Conservation (phyloP, 31 red algal genomes). For the Asparagopsis taxiformis region DNA sequence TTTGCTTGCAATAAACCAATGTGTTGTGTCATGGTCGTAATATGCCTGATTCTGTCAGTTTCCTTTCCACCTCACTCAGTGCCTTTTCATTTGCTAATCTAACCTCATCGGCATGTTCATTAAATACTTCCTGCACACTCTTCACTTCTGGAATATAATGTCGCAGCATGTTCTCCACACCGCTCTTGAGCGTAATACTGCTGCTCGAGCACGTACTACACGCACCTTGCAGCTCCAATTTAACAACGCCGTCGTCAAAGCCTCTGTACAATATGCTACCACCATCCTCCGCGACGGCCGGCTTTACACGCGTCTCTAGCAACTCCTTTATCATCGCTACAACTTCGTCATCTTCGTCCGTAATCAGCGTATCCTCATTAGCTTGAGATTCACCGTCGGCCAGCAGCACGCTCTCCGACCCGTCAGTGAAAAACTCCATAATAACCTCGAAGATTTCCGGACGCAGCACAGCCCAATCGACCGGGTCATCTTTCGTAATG, state of each 20-base stretch:
- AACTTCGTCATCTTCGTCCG: slow-evolving; percentile 79
- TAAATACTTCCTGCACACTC: slow-evolving; percentile 66
- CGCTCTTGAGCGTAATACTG: slow-evolving; percentile 92
- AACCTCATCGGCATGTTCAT: slow-evolving; percentile 20
- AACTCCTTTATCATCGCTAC: slow-evolving; percentile 99
- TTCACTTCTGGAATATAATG: slow-evolving; percentile 98
- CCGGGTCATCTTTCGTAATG: slow-evolving; percentile 71
- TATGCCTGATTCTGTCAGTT: slow-evolving; percentile 29
- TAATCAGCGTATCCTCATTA: slow-evolving; percentile 61
- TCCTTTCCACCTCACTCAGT: slow-evolving; percentile 33
- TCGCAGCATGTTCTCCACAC: slow-evolving; percentile 96
- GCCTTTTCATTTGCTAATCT: slow-evolving; percentile 33
- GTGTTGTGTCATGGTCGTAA: slow-evolving; percentile 9
- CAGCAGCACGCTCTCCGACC: slow-evolving; percentile 9
- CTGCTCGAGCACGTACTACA: slow-evolving; percentile 83
- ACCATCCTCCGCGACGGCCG: slow-evolving; percentile 95
- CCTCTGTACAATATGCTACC: slow-evolving; percentile 88
- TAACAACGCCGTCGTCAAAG: slow-evolving; percentile 83
- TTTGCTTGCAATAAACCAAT: neutral
- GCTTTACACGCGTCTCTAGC: slow-evolving; percentile 91
- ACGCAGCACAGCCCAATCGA: slow-evolving; percentile 76
- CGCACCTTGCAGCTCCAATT: slow-evolving; percentile 88
- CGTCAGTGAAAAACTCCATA: slow-evolving; percentile 76
- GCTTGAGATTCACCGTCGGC: slow-evolving; percentile 3
- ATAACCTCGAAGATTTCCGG: slow-evolving; percentile 95